Evolutionary conservation across 1,284 basidiomycete species (phyloP).

Genomic region (Abortiporus biennis): DNA sequence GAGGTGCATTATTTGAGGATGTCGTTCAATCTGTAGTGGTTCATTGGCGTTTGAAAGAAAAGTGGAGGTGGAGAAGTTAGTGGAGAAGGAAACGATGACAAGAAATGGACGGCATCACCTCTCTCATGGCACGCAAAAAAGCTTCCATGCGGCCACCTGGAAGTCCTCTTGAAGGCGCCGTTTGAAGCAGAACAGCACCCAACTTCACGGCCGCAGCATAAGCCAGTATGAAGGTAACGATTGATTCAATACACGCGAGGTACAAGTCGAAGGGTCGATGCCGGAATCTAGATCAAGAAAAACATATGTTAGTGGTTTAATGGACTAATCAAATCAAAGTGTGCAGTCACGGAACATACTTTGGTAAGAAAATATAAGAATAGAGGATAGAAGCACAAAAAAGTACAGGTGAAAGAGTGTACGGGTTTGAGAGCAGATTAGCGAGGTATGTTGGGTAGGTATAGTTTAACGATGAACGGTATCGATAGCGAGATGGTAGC

Average conservation of each 20-base stretch:
- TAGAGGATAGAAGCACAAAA: constrained; percentile 39
- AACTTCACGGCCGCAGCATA: constrained; percentile 77
- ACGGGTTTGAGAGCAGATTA: constrained; percentile 47
- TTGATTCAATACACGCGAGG: constrained; percentile 67
- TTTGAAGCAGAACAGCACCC: constrained; percentile 82
- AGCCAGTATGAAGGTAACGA: constrained; percentile 75
- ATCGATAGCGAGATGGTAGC: constrained; percentile 35
- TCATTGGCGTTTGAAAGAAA: constrained; percentile 1
- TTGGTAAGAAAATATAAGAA: constrained; percentile 38
- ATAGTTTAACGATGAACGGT: constrained; percentile 24
- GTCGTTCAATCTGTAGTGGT: constrained; percentile 60
- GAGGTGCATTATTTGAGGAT: constrained; percentile 72
- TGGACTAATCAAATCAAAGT: not conserved
- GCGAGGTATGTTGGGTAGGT: constrained; percentile 29
- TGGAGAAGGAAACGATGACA: not conserved
- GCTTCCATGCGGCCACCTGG: constrained; percentile 66
- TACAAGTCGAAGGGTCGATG: constrained; percentile 69
- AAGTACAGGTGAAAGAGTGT: constrained; percentile 33
- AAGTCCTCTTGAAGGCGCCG: constrained; percentile 63
- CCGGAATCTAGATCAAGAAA: constrained; percentile 34
- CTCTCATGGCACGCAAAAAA: constrained; percentile 73
- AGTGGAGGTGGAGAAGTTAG: constrained; percentile 4
- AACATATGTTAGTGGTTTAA: not conserved
- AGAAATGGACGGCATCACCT: constrained; percentile 41
- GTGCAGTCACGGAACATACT: constrained; percentile 32